Evolutionary conservation across 2,329 filamentous ascomycete species (phyloP).

Genomic region (Penicillium sp.): DNA sequence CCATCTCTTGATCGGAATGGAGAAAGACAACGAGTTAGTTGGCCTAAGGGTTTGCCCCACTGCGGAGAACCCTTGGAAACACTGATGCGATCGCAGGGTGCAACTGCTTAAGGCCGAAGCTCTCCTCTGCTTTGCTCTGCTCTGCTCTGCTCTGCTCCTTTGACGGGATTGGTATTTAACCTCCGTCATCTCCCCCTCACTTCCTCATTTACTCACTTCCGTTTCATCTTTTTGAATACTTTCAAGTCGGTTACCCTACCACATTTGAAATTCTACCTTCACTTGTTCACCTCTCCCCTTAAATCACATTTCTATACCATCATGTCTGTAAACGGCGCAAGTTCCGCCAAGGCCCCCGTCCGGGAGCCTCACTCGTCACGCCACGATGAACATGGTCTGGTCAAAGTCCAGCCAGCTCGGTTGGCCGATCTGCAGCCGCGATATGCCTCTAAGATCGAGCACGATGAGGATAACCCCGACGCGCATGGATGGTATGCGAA

Average conservation of each 20-base stretch:
- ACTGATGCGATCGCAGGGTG: conserved; percentile 8
- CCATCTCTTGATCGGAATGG: too few relatives aligned
- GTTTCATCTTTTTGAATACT: not conserved
- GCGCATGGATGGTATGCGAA: conserved; percentile 86
- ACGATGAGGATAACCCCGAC: conserved; percentile 67
- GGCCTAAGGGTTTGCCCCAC: conserved; percentile 11
- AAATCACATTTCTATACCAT: conserved; percentile 3
- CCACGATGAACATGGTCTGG: conserved; percentile 54
- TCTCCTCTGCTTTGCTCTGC: not conserved
- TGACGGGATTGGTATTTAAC: conserved; percentile 20
- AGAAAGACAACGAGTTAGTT: not conserved
- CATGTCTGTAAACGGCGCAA: conserved; percentile 35
- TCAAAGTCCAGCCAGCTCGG: conserved; percentile 77
- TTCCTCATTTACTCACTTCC: not conserved
- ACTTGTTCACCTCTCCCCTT: not conserved
- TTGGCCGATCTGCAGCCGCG: conserved; percentile 83
- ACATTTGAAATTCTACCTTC: not conserved
- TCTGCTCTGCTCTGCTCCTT: not conserved
- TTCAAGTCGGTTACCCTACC: not conserved
- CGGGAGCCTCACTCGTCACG: conserved; percentile 39
- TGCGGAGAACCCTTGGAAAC: conserved; percentile 27
- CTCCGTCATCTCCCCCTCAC: not conserved
- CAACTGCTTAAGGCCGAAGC: conserved; percentile 4
- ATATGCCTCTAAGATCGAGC: conserved; percentile 69
- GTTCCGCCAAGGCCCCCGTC: conserved; percentile 41